phyloP scores from a whole-genome alignment of 2,329 filamentous ascomycete species.

The Xylariaceae sp. region DNA sequence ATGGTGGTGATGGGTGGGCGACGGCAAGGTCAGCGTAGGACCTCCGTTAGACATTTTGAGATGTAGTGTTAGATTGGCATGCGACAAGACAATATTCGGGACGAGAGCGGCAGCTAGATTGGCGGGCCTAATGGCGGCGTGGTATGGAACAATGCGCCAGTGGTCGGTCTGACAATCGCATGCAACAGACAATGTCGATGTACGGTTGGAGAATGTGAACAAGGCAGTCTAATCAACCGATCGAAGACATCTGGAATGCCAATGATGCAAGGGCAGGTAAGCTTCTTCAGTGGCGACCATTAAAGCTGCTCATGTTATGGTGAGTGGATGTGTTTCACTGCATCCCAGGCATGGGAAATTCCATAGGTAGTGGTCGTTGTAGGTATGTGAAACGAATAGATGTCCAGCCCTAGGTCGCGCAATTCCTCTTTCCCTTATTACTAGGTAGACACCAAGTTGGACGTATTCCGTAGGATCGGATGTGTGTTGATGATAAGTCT shows the following conservation, averaged over 20 bases:
- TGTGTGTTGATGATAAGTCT: background rate
- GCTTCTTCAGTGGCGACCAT: slow-evolving; percentile 24
- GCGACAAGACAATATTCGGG: slow-evolving; percentile 10
- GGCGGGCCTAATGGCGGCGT: slow-evolving; percentile 6
- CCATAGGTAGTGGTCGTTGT: background rate
- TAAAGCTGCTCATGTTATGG: slow-evolving; percentile 16
- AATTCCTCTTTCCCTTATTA: slow-evolving; percentile 5
- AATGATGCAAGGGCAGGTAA: slow-evolving; percentile 26
- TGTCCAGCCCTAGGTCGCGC: background rate
- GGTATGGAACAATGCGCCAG: slow-evolving; percentile 18
- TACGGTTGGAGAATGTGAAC: slow-evolving; percentile 24
- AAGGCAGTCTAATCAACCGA: slow-evolving; percentile 21
- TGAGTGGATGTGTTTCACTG: slow-evolving; percentile 9
- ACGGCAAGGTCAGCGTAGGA: slow-evolving; percentile 74
- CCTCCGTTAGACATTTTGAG: slow-evolving; percentile 41
- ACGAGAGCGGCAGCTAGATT: slow-evolving; percentile 4
- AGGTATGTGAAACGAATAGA: slow-evolving; percentile 7
- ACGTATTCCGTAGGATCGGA: background rate
- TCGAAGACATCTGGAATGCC: slow-evolving; percentile 27
- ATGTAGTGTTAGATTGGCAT: slow-evolving; percentile 7
- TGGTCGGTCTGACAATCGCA: slow-evolving; percentile 19
- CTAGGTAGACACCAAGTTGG: slow-evolving; percentile 6
- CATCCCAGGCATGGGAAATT: slow-evolving; percentile 1
- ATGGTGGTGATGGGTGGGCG: slow-evolving; percentile 76
- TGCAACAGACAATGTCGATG: slow-evolving; percentile 13